Conservation (phyloP, 805 yeast genomes). For the Soucietia sequanensis region DNA sequence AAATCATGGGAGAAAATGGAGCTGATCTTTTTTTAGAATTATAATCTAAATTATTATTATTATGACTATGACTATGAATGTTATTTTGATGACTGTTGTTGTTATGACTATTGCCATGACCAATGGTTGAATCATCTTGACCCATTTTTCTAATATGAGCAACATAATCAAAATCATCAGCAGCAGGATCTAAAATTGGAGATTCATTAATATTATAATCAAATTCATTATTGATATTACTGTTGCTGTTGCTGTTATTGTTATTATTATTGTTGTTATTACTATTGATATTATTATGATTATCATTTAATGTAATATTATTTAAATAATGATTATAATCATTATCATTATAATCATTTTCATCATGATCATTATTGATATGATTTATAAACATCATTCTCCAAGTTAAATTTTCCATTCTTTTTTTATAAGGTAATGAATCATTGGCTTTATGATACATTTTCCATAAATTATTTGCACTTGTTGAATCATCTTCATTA, state of each 20-base stretch:
- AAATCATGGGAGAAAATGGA: conserved; percentile 4
- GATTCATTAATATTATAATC: too few relatives aligned
- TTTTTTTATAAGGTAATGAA: conserved; percentile 65
- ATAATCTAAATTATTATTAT: neutral
- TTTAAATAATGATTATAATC: neutral
- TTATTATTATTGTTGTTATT: neutral
- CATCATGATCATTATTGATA: conserved; percentile 9
- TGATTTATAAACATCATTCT: conserved; percentile 66
- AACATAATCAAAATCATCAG: conserved; percentile 61
- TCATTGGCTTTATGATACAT: conserved; percentile 78
- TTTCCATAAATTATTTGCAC: conserved; percentile 56
- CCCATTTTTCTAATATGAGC: conserved; percentile 62
- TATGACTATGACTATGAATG: too few relatives aligned
- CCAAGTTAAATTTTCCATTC: conserved; percentile 89
- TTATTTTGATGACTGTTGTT: neutral
- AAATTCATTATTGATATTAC: neutral
- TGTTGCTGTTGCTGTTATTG: too few relatives aligned
- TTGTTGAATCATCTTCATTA: conserved; percentile 6
- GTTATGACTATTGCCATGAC: too few relatives aligned
- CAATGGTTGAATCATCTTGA: conserved; percentile 31
- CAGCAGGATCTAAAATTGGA: conserved; percentile 38
- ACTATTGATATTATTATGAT: neutral
- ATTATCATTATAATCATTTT: neutral
- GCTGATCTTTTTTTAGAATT: neutral
- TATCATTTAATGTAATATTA: neutral